phyloP scores from a whole-genome alignment of 1,284 basidiomycete genomes.

The Naganishia albida region DNA sequence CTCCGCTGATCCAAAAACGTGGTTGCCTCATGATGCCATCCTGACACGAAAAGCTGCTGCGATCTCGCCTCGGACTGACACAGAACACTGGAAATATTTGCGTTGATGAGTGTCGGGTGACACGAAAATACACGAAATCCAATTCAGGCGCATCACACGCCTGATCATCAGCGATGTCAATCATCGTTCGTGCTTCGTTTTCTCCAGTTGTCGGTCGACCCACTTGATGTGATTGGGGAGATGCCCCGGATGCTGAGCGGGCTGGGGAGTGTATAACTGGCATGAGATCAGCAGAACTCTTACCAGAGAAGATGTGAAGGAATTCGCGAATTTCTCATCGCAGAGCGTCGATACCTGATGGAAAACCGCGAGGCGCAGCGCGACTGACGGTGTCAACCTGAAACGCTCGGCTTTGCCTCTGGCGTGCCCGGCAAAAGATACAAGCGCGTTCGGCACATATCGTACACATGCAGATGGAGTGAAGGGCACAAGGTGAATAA shows the following conservation, averaged over 20 bases:
- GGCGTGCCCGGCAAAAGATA: constrained; percentile 6
- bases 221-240: too few relatives aligned
- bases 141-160: neutral
- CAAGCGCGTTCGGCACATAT: neutral
- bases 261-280: too few relatives aligned
- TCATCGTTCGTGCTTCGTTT: too few relatives aligned
- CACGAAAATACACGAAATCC: neutral
- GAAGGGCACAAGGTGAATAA: neutral
- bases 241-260: too few relatives aligned
- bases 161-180: neutral
- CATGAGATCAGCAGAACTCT: too few relatives aligned
- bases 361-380: neutral
- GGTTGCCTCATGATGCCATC: neutral
- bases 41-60: neutral
- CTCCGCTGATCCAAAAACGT: constrained; percentile 5
- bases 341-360: neutral
- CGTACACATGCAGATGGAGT: neutral
- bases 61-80: neutral
- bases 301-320: neutral
- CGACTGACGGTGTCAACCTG: constrained; percentile 1
- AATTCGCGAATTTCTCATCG: constrained; percentile 9
- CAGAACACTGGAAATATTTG: too few relatives aligned
- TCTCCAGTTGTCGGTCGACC: too few relatives aligned
- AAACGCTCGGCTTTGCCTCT: constrained; percentile 10
- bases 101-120: neutral